Conservation (phyloP, 2,329 filamentous ascomycete species). For the Fusarium floridanum region DNA sequence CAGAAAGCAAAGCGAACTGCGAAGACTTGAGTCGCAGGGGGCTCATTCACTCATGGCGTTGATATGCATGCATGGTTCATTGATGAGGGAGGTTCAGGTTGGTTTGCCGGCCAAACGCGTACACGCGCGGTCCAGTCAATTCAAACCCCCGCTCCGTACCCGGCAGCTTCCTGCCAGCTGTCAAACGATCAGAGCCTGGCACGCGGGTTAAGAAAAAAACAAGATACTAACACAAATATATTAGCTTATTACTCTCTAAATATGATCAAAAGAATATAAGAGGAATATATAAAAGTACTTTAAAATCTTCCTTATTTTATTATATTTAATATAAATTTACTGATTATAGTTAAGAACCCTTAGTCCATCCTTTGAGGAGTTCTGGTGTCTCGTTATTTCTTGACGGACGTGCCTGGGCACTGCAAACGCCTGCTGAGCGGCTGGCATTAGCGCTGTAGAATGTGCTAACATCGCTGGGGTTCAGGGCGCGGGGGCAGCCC, state of each 20-base stretch:
- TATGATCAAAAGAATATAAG: too few relatives aligned
- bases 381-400: too few relatives aligned
- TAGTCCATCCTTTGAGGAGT: too few relatives aligned
- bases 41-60: conserved; percentile 21
- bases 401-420: neutral
- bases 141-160: conserved; percentile 7
- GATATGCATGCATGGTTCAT: neutral
- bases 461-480: conserved; percentile 4
- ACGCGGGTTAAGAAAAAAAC: too few relatives aligned
- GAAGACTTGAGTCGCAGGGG: neutral
- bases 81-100: neutral
- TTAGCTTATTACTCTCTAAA: too few relatives aligned
- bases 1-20: neutral
- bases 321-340: too few relatives aligned
- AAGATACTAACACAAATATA: too few relatives aligned
- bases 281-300: too few relatives aligned
- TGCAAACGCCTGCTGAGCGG: conserved; percentile 1
- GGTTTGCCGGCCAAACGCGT: conserved; percentile 23
- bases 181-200: neutral
- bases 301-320: too few relatives aligned
- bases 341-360: too few relatives aligned
- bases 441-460: conserved; percentile 17
- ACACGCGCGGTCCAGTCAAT: conserved; percentile 32
- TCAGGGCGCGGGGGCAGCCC: conserved; percentile 7
- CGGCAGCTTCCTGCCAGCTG: neutral